phyloP scores from a whole-genome alignment of 257 asterid genomes.

The Solanum etuberosum region DNA sequence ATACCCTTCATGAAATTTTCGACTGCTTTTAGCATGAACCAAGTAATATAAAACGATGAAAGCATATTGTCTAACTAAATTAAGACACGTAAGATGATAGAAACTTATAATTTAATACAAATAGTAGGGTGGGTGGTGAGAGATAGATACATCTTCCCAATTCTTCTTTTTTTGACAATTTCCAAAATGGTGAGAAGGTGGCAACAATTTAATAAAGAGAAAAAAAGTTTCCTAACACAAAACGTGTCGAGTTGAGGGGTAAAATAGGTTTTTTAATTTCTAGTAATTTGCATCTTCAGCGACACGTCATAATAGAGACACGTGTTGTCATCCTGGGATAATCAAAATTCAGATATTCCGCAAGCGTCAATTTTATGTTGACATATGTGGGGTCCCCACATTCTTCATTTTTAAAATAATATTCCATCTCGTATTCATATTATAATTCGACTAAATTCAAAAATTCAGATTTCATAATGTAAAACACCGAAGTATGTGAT shows the following conservation, averaged over 20 bases:
- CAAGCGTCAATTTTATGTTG: constrained; percentile 35
- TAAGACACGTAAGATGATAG: not conserved
- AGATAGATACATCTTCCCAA: not conserved
- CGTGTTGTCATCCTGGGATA: constrained; percentile 20
- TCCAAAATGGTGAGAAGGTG: not conserved
- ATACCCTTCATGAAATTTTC: too few relatives aligned
- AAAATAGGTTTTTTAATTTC: not conserved
- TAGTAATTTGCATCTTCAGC: not conserved
- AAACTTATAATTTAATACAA: not conserved
- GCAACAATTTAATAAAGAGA: not conserved
- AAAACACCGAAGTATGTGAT: too few relatives aligned
- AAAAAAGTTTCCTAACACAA: not conserved
- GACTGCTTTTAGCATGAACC: too few relatives aligned
- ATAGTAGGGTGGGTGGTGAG: not conserved
- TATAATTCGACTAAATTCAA: fast-evolving
- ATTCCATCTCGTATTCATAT: not conserved
- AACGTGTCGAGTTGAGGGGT: not conserved
- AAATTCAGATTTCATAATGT: too few relatives aligned
- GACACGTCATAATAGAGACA: constrained; percentile 29
- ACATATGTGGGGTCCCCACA: constrained; percentile 14
- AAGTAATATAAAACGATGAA: too few relatives aligned
- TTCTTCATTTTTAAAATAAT: too few relatives aligned
- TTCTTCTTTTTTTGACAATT: not conserved
- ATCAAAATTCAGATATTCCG: constrained; percentile 26
- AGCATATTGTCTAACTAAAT: too few relatives aligned